Conservation (phyloP, 2,329 filamentous ascomycete species). For the Botrytis sinoallii region DNA sequence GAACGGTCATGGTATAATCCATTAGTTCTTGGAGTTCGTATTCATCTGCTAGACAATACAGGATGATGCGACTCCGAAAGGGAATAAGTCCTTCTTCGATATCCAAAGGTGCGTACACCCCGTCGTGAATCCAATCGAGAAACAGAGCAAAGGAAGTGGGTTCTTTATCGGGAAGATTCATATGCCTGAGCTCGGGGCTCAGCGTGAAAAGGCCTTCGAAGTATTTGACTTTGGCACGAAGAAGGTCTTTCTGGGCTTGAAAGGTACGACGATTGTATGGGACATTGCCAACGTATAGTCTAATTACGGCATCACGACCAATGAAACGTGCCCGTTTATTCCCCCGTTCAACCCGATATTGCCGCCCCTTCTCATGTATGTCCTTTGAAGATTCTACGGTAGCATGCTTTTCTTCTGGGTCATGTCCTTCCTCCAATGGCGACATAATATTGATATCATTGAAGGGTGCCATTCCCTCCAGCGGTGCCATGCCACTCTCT, state of each 20-base stretch:
- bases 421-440: neutral
- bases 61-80: neutral
- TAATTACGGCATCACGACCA: neutral
- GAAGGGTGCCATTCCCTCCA: neutral
- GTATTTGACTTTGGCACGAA: neutral
- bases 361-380: neutral
- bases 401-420: neutral
- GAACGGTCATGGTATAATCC: slow-evolving; percentile 5
- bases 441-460: neutral
- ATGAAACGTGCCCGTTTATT: neutral
- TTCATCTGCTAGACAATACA: neutral
- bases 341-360: neutral
- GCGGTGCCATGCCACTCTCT: neutral
- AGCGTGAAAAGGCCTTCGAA: neutral
- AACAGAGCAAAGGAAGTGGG: neutral
- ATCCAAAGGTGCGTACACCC: neutral
- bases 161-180: neutral
- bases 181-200: accelerated
- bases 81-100: neutral
- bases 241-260: neutral
- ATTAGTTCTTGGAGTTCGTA: neutral
- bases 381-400: neutral
- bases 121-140: neutral
- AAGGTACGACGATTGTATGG: neutral
- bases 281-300: neutral